Evolutionary conservation across 805 yeast species (phyloP), one percentile per base, ranked within the genome.

Genomic region (Yarrowia sp.): DNA sequence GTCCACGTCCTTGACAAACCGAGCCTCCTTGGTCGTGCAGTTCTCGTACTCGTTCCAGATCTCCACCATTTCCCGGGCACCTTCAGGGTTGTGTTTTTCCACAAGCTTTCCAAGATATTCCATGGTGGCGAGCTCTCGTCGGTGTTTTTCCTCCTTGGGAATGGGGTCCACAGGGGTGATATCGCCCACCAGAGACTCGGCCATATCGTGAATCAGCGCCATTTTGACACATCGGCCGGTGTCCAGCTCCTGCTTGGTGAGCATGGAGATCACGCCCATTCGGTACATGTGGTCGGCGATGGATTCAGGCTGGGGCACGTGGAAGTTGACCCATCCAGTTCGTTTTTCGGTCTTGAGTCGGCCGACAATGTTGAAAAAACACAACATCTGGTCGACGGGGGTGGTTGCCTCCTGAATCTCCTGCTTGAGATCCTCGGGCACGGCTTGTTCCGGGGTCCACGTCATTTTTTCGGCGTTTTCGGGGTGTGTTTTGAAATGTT

Each of bases 231-330:
- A 92, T 73, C 86, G 86, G 1, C 81, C 78, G 3, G 55, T 61
- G 64, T 83, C 79, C 12, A 61, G 40, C 14, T 46, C 40, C 46
- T 61, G 67, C 36, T 80, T 79, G 55, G 92, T 83, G 26, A 92
- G 77, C 89, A 92, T 86, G 26, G 94, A 83, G 53, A 92, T 86
- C 19, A 93, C 81, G 7, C 92, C 87, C 97, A 94, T 93, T 69
- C 99, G 83, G 77, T 93, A 94, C 97, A 93, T 93, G 78, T 94
- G 98, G 79, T 93, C 98, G n/a, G 91, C 85, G 67, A 92, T 92
- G 66, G 90, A 86, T 77, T 92, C 75, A 2, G 88, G 87, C 26
- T 81, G 73, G 1, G 82, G 82, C 19, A 82, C 76, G 8, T 85
- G 83, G 74, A 86, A 86, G 76, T 92, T 94, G 22, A 94, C 79